Evolutionary conservation across 2,329 filamentous ascomycete species (phyloP), one percentile per base, ranked within the genome.

Genomic region (Aspergillus ochraceus): DNA sequence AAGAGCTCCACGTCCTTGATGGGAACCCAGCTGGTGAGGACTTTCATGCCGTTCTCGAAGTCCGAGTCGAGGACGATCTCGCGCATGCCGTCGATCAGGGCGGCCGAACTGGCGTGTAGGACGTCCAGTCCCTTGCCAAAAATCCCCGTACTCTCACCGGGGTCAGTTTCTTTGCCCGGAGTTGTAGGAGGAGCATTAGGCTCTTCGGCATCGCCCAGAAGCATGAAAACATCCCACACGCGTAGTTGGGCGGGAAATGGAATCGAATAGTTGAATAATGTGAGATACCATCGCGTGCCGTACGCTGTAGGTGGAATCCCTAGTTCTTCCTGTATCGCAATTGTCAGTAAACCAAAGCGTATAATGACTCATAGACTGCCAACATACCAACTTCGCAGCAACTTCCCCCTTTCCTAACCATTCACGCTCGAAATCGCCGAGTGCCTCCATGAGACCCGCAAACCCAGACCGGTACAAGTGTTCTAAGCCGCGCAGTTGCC

Each of bases 31-130:
- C 90, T 92, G 30, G 95, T 98, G 63, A 99, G 81, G 8, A 93
- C 90, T 79, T 97, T 98, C 95, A 99, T 99, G 51, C 90, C 90
- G 70, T 96, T 96, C 75, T 99, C 95, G 75, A 98, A 99, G 74
- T 99, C 95, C 19, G 91, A 92, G 69, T 96, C 92, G 6, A 97
- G 81, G 32, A 99, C 82, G 54, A 96, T 91, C 63, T 97, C 91
- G 42, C 91, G 84, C 66, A 95, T 90, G 19, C 92, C 93, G 73
- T 97, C 92, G 52, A 98, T 93, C 29, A 99, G 83, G 2, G 95
- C 94, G 3, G 93, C 90, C 62, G 90, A 90, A 6, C 92, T 90
- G 11, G 95, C 94, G 76, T 99, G 95, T 54, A 99, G 80, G 39
- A 98, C 84, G 69, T 96, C 92, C 39, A 98, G 83, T 55, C 92